Evolutionary conservation across 2,329 filamentous ascomycete species (phyloP), one percentile per base, ranked within the genome.

Genomic region (Apiospora arundinis): DNA sequence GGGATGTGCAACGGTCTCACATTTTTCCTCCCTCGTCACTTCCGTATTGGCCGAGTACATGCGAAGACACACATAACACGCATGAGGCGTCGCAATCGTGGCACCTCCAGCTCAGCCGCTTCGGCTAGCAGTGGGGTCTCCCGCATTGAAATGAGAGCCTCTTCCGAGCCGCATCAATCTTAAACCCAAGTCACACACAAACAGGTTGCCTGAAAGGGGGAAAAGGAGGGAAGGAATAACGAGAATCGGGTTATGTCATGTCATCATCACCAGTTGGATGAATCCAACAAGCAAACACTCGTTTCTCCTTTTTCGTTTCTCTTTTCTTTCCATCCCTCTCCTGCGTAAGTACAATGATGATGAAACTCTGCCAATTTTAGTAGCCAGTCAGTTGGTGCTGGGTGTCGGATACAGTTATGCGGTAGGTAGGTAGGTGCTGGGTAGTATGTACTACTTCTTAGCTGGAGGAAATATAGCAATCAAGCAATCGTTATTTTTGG

Each of bases 61-160:
- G 37, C 56, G 45, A 63, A 40, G 37, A 40, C 32, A 63, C 52
- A 63, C 56, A 40, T 32, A 40, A 63, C 32, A 63, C 32, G 56
- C 56, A 63, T 40, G 32, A 63, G 56, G 56, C 56, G 56, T 63
- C 56, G 56, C 56, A 63, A 63, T 63, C 56, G 56, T 63, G 56
- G 56, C 56, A 63, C 56, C 56, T 40, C 37, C 44, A 68, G 44
- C 66, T 68, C 66, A 68, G 66, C 66, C 66, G 66, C 66, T 68
- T 68, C 66, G 66, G 44, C 25, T 68, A 68, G 44, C 66, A 68
- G 66, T 28, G 25, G 66, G 66, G 37, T 68, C 66, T 48, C 66
- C 44, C 56, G 56, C 56, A 63, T 63, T 63, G 56, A 45, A 68
- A 48, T 44, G 46, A 67, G 44, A 68, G 66, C 42, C 66, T 68